Evolutionary conservation across 2,329 filamentous ascomycete species (phyloP).

Genomic region (Talaromyces sp.): DNA sequence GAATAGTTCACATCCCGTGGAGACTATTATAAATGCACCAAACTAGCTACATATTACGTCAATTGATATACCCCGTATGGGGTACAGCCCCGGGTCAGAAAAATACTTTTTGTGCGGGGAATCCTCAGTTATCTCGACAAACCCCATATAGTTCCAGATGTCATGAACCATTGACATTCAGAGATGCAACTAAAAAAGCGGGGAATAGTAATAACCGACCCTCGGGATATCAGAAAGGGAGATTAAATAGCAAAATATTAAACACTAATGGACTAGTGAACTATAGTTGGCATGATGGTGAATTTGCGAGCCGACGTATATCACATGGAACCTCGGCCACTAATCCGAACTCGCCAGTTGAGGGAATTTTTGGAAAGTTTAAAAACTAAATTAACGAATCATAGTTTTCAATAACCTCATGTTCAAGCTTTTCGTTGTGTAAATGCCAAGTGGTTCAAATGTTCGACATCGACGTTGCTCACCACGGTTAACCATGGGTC

Average conservation of each 20-base stretch:
- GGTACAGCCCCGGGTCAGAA: background rate
- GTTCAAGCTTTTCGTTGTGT: background rate
- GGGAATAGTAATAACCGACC: background rate
- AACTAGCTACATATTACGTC: background rate
- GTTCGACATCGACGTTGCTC: background rate
- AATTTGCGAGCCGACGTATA: background rate
- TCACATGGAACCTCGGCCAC: background rate
- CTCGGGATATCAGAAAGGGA: background rate
- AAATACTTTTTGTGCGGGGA: background rate
- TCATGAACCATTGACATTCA: background rate
- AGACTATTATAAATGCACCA: background rate
- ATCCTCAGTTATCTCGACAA: background rate
- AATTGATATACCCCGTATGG: background rate
- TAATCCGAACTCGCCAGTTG: background rate
- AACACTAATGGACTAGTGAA: background rate
- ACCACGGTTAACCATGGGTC: background rate
- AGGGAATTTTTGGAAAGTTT: background rate
- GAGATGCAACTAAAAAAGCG: background rate
- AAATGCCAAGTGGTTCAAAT: background rate
- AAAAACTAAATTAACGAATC: background rate
- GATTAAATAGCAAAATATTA: background rate
- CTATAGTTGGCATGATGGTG: background rate
- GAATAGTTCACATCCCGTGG: background rate
- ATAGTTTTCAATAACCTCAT: background rate
- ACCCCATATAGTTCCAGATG: background rate